Conservation (phyloP, 768 basidiomycete species). For the Polyporus arcularius region DNA sequence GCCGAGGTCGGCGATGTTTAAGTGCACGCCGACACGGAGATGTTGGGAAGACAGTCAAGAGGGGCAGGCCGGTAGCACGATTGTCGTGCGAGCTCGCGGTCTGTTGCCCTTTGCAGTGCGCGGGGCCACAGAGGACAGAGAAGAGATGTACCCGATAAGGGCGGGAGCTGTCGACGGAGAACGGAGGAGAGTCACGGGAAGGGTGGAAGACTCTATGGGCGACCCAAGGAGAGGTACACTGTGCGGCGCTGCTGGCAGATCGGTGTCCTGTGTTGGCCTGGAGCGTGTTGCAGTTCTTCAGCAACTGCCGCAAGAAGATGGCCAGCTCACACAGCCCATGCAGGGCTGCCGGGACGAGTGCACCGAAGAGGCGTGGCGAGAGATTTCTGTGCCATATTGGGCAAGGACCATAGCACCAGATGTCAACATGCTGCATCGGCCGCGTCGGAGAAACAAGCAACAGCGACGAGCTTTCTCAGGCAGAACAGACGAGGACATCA, state of each 20-base stretch:
- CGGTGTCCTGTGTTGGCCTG: not conserved
- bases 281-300: not conserved
- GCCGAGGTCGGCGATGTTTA: slow-evolving; percentile 1
- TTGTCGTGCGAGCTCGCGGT: slow-evolving; percentile 9
- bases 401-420: slow-evolving; percentile 1
- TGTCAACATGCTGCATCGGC: not conserved
- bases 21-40: slow-evolving; percentile 3
- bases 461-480: too few species aligned
- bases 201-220: slow-evolving; percentile 3
- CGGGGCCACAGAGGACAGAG: slow-evolving; percentile 5
- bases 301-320: slow-evolving; percentile 1
- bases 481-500: not conserved
- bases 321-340: slow-evolving; percentile 8
- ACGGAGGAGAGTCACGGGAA: slow-evolving; percentile 10
- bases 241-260: slow-evolving; percentile 1
- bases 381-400: slow-evolving; percentile 11
- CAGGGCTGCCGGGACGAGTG: slow-evolving; percentile 1
- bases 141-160: slow-evolving; percentile 16
- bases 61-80: slow-evolving; percentile 19
- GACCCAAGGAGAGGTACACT: not conserved
- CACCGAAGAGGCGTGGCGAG: slow-evolving; percentile 7
- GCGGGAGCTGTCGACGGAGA: not conserved
- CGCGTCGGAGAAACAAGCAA: not conserved
- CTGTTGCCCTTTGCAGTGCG: slow-evolving; percentile 1
- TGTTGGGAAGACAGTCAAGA: not conserved